Evolutionary conservation across 2,329 filamentous ascomycete species (phyloP).

Genomic region (Beauveria pseudobassiana): DNA sequence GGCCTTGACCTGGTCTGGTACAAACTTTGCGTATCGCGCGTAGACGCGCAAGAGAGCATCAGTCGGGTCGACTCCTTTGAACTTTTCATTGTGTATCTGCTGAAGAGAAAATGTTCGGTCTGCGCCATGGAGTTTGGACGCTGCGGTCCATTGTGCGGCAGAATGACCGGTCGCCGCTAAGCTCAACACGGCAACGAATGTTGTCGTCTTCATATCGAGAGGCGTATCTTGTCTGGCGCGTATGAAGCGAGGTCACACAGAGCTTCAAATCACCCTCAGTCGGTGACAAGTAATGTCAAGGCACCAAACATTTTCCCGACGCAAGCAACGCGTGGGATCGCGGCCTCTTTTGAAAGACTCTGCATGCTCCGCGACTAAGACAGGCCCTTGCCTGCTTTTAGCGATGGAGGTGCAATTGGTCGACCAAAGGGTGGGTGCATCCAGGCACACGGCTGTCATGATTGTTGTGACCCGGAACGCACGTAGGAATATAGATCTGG

Average conservation of each 20-base stretch:
- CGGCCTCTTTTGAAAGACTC: not conserved
- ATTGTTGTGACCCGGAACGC: not conserved
- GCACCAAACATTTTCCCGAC: not conserved
- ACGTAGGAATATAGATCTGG: not conserved
- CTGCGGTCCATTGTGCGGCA: not conserved
- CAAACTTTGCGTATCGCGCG: conserved; percentile 28
- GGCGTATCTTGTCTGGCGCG: not conserved
- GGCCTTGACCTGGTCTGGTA: conserved; percentile 21
- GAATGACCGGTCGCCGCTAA: not conserved
- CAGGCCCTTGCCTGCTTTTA: not conserved
- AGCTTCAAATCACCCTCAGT: not conserved
- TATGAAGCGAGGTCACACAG: not conserved
- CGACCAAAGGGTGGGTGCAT: no score
- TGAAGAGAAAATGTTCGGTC: conserved; percentile 20
- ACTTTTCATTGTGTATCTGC: conserved; percentile 28
- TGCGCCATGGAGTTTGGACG: not conserved
- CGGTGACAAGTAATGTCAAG: not conserved
- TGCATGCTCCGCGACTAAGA: not conserved
- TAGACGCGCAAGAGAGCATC: conserved; percentile 25
- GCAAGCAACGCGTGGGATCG: not conserved
- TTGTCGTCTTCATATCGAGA: conserved; percentile 4
- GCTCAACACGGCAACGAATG: not conserved
- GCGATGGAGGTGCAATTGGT: no score
- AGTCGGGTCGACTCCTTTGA: conserved; percentile 25
- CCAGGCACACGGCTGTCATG: not conserved